A percentile compares a stretch with the other conserved stretches of the same genome.
Evolutionary conservation across 495 filamentous ascomycete species (phyloP).

Genomic region (Wilcoxina mikolae): DNA sequence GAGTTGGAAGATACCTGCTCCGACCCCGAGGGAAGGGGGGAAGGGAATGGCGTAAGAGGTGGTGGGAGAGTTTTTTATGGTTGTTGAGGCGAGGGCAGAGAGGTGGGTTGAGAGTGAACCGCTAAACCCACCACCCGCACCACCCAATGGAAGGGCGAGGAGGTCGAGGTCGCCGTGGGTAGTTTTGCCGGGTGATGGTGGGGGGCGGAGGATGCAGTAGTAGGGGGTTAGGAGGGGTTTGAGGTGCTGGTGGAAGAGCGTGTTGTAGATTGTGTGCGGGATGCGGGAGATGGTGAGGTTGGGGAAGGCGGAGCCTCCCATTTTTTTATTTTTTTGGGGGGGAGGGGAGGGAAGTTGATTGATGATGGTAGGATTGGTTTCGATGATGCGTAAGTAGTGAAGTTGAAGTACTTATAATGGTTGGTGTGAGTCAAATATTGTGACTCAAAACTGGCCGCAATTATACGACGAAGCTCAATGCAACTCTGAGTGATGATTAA

Average conservation of each 20-base stretch:
- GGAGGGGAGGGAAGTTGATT: neutral
- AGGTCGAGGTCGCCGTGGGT: neutral
- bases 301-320: neutral
- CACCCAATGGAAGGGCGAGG: neutral
- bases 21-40: neutral
- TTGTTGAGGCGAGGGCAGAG: neutral
- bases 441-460: no score
- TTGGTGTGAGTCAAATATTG: no score
- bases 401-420: no score
- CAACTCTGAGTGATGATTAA: no score
- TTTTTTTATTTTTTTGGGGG: neutral
- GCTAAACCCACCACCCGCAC: neutral
- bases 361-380: neutral
- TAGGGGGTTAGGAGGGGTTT: neutral
- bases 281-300: neutral
- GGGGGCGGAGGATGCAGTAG: neutral
- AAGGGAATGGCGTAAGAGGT: neutral
- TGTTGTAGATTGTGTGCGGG: neutral
- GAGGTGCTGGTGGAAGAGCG: neutral
- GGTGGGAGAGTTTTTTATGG: neutral
- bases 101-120: neutral
- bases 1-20: neutral
- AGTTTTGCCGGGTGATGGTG: neutral
- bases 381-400: no score
- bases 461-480: no score